Base-by-base conservation (phyloP, 495 filamentous ascomycete species). In the Jackrogersella minutella region DNA sequence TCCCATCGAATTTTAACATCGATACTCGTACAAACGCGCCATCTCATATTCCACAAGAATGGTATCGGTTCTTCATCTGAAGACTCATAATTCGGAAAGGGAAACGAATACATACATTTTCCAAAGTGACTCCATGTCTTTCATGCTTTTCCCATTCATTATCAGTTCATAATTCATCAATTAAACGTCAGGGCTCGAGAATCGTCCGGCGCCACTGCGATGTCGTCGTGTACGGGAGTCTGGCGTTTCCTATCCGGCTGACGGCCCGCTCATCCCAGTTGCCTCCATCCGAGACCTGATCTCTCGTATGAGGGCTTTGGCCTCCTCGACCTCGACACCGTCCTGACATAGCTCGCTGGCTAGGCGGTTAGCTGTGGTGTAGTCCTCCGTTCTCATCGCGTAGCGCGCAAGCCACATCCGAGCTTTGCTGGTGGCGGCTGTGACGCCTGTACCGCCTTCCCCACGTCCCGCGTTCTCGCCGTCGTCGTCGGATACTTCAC, bases 301-400 rank as follows among this genome's bases (percentile, higher is more conserved):
- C 80, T 98, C 95, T 60, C 93, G 84, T 65, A 97, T 91, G 62
- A 99, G 81, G 2, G 93, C 93, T 80, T 98, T 97, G 11, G 96
- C 96, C 77, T 99, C 96, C 76, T 99, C 96, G 13, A 99, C 93
- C 78, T 99, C 96, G 22, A 93, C 88, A 0, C 96, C 96, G 79
- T 99, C 96, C 76, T 97, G 92, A 76, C 93, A 97, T 33, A 98
- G 81, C 74, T 98, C 94, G 52, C 86, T 91, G 2, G 93, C 93
- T 13, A 97, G 78, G 64, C 92, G 89, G 77, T 90, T 90, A 13
- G 92, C 91, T 46, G 89, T 84, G 4, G 80, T 80, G 57, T 91
- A 89, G 69, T 93, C 90, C 24, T 89, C 90, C 19, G 83, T 81
- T 17, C 83, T 80, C 80, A 95, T 90, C 16, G 92, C 88, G 80